These are phyloP conservation scores for Ulmus americana DNA, from an alignment of 331 rosid genomes.

Conservation along the genomic window DNA sequence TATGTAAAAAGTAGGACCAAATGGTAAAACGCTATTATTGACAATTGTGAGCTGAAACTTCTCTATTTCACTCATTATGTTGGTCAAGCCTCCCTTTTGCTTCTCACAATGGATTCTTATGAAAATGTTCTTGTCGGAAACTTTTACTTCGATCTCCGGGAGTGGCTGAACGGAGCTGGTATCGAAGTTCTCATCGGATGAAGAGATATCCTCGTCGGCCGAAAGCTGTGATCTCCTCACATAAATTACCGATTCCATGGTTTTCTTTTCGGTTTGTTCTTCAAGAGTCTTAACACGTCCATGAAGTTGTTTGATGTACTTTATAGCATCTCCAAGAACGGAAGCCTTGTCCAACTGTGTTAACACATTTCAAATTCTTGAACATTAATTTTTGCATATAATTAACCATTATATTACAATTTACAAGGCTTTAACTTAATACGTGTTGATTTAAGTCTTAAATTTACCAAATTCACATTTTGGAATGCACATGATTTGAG, in stretches of 20 bases:
- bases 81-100: conserved; percentile 32
- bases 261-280: conserved; percentile 38
- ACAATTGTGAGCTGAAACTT: conserved; percentile 45
- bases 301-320: conserved; percentile 52
- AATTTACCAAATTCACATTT: too few relatives aligned
- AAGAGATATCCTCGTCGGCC: conserved; percentile 23
- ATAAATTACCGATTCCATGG: conserved; percentile 34
- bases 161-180: conserved; percentile 30
- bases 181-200: conserved; percentile 33
- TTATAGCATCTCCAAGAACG: conserved; percentile 66
- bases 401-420: too few relatives aligned
- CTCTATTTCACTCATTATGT: conserved; percentile 39
- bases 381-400: too few relatives aligned
- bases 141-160: conserved; percentile 66
- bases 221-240: conserved; percentile 42
- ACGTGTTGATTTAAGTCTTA: too few relatives aligned
- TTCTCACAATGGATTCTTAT: conserved; percentile 59
- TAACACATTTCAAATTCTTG: not conserved
- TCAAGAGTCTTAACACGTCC: conserved; percentile 50
- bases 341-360: conserved; percentile 86
- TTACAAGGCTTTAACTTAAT: too few relatives aligned
- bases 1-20: conserved; percentile 54
- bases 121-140: conserved; percentile 49
- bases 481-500: too few relatives aligned
- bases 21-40: conserved; percentile 51